phyloP scores from a whole-genome alignment of 2,329 filamentous ascomycete species.

The Clonostachys byssicola region DNA sequence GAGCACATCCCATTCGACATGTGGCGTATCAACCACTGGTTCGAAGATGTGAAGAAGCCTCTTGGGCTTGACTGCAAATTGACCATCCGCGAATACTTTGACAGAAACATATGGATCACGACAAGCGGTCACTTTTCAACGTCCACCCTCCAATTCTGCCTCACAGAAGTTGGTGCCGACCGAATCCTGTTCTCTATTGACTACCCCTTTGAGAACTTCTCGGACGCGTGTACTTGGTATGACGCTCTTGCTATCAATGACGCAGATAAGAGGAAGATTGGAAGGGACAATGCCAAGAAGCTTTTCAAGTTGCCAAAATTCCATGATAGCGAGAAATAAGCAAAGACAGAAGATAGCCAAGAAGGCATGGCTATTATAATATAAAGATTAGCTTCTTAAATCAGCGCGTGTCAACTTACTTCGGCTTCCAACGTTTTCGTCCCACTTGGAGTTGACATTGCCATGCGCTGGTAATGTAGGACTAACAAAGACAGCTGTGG shows the following conservation, averaged over 20 bases:
- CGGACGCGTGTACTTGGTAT: conserved; percentile 34
- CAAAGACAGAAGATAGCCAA: too few species aligned
- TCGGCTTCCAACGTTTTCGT: too few species aligned
- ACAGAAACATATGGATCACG: conserved; percentile 51
- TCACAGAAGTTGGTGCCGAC: conserved; percentile 42
- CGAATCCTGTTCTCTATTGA: conserved; percentile 48
- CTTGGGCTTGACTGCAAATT: conserved; percentile 42
- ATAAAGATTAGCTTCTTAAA: too few species aligned
- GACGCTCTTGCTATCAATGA: conserved; percentile 27
- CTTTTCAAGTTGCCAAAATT: conserved; percentile 30
- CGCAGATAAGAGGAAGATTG: conserved; percentile 30
- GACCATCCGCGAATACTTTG: conserved; percentile 48
- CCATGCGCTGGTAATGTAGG: too few species aligned
- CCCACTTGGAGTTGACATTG: too few species aligned
- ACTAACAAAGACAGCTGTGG: too few species aligned
- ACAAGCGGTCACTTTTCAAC: conserved; percentile 54
- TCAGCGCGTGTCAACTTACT: too few species aligned
- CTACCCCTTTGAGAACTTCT: conserved; percentile 45
- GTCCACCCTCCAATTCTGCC: conserved; percentile 41
- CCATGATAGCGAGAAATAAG: conserved; percentile 14
- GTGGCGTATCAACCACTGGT: conserved; percentile 49
- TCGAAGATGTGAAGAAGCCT: conserved; percentile 50
- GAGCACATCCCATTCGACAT: conserved; percentile 45
- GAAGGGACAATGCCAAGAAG: conserved; percentile 34
- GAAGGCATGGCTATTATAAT: too few species aligned